These are phyloP conservation scores for Gossypium bickii DNA, from an alignment of 345 rosid genomes.

Conservation along the genomic window DNA sequence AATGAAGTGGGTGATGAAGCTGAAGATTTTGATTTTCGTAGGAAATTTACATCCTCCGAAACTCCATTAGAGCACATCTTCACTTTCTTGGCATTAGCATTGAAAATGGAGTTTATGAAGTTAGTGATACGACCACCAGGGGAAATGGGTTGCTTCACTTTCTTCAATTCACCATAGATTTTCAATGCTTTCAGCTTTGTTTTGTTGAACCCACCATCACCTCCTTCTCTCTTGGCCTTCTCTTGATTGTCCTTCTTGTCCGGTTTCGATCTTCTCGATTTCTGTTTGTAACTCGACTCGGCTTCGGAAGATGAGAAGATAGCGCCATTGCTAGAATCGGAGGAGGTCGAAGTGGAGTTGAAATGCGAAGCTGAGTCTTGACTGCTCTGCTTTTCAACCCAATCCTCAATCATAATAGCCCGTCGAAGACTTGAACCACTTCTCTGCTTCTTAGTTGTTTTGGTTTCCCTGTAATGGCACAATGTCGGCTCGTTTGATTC, in stretches of 20 bases:
- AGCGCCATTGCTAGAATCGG: slow-evolving; percentile 45
- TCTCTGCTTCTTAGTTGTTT: slow-evolving; percentile 37
- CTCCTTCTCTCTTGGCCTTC: slow-evolving; percentile 28
- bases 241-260: slow-evolving; percentile 12
- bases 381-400: slow-evolving; percentile 46
- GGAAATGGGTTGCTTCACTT: slow-evolving; percentile 71
- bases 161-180: slow-evolving; percentile 56
- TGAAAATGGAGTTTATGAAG: slow-evolving; percentile 74
- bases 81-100: slow-evolving; percentile 61
- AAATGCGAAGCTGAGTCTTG: slow-evolving; percentile 14
- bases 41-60: slow-evolving; percentile 56
- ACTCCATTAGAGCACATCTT: slow-evolving; percentile 64
- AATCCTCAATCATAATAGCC: slow-evolving; percentile 46
- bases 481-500: slow-evolving; percentile 29
- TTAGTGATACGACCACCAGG: slow-evolving; percentile 67
- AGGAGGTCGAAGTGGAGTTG: slow-evolving; percentile 42
- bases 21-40: slow-evolving; percentile 42
- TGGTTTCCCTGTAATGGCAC: slow-evolving; percentile 19
- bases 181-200: slow-evolving; percentile 52
- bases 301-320: slow-evolving; percentile 54
- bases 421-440: slow-evolving; percentile 26
- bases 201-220: slow-evolving; percentile 44
- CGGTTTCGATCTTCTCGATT: slow-evolving; percentile 20
- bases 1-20: slow-evolving; percentile 49
- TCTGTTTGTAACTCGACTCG: slow-evolving; percentile 32